Conservation (phyloP, 176 grass and related monocot species). For the Oryza meridionalis region DNA sequence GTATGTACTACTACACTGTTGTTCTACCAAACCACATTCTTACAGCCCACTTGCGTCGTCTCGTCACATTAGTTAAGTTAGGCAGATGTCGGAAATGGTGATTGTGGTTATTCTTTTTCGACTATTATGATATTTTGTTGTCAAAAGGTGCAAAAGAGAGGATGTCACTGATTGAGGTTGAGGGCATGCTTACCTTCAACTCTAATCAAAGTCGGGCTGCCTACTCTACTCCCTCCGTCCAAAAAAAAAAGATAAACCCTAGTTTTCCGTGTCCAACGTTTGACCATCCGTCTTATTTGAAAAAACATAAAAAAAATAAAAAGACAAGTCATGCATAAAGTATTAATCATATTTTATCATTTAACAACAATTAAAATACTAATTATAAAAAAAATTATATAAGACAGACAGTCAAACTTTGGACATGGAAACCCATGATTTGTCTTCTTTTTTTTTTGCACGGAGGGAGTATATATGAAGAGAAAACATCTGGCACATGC, state of each 20-base stretch:
- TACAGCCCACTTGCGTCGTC: not conserved
- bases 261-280: too few relatives aligned
- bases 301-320: too few relatives aligned
- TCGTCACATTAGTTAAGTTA: not conserved
- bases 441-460: too few relatives aligned
- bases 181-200: slow-evolving; percentile 38
- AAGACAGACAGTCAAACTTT: too few relatives aligned
- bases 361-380: too few relatives aligned
- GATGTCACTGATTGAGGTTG: not conserved
- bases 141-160: not conserved
- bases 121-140: not conserved
- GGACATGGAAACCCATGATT: too few relatives aligned
- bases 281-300: too few relatives aligned
- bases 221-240: not conserved
- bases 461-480: not conserved
- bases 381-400: too few relatives aligned
- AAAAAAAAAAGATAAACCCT: too few relatives aligned
- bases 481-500: not conserved
- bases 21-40: not conserved
- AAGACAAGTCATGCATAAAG: too few relatives aligned
- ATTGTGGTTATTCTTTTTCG: not conserved
- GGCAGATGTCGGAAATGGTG: not conserved
- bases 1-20: not conserved
- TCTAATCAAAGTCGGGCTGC: slow-evolving; percentile 28
- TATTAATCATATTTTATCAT: too few relatives aligned